phyloP scores from a whole-genome alignment of 2,329 filamentous ascomycete species.

The Parasarocladium wereldwijsianum region DNA sequence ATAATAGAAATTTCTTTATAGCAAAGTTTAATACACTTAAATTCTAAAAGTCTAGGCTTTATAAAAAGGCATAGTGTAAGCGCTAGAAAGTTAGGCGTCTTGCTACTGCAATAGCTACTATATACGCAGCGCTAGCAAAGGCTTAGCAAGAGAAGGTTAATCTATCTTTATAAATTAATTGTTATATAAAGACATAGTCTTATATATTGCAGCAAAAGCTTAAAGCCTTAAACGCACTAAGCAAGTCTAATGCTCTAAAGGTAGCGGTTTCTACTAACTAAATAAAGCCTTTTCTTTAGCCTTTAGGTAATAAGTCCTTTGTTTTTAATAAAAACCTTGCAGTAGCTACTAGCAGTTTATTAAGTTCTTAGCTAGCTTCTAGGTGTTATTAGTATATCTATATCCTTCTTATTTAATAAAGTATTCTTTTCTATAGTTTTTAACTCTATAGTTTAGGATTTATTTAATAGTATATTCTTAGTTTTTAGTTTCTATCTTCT shows the following conservation, averaged over 20 bases:
- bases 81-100: no score
- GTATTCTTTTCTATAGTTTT: conserved; percentile 5
- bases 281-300: not conserved
- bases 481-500: conserved; percentile 2
- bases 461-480: conserved; percentile 1
- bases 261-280: not conserved
- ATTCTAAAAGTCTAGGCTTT: no score
- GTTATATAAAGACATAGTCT: no score
- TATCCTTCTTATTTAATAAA: conserved; percentile 9
- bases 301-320: not conserved
- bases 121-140: no score
- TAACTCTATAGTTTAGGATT: not conserved
- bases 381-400: conserved; percentile 7
- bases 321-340: not conserved
- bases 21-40: not conserved
- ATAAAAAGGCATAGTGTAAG: not conserved
- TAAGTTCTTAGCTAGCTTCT: conserved; percentile 6
- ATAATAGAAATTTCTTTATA: not conserved
- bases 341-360: no score
- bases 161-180: not conserved
- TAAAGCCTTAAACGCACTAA: no score
- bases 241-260: not conserved
- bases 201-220: no score
- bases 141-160: not conserved
- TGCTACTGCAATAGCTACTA: no score